Evolutionary conservation across 306 rosid genomes (phyloP).

Genomic region (Canavalia ensiformis): DNA sequence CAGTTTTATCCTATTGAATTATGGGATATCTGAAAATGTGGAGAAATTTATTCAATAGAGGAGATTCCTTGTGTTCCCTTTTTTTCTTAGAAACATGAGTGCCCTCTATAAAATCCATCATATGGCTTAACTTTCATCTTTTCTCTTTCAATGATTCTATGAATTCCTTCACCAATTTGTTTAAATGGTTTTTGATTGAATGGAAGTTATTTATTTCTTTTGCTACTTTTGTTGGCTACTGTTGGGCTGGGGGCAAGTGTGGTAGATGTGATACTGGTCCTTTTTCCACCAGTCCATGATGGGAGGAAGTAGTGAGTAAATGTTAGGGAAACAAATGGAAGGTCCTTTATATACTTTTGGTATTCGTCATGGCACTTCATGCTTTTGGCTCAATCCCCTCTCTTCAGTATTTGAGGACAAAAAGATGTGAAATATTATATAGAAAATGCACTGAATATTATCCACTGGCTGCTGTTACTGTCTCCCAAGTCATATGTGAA

Average conservation of each 20-base stretch:
- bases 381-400: constrained; percentile 1
- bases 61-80: not conserved
- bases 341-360: constrained; percentile 12
- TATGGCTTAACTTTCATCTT: constrained; percentile 12
- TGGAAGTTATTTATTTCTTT: constrained; percentile 33
- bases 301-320: not conserved
- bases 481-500: constrained; percentile 26
- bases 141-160: constrained; percentile 24
- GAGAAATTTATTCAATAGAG: constrained; percentile 32
- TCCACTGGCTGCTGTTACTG: constrained; percentile 30
- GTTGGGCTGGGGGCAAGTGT: constrained; percentile 22
- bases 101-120: constrained; percentile 21
- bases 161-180: constrained; percentile 5
- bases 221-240: constrained; percentile 29
- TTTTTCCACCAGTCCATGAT: constrained; percentile 9
- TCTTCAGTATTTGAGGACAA: constrained; percentile 17
- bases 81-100: constrained; percentile 17
- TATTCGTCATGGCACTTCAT: not conserved
- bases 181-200: constrained; percentile 40
- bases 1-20: not conserved
- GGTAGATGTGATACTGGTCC: constrained; percentile 37
- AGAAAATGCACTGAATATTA: constrained; percentile 30
- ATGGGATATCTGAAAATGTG: constrained; percentile 29
- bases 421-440: constrained; percentile 24
- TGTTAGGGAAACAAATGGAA: not conserved